These are phyloP conservation scores for Peronospora destructor DNA, from an alignment of 352 stramenopile genomes.

Conservation along the genomic window DNA sequence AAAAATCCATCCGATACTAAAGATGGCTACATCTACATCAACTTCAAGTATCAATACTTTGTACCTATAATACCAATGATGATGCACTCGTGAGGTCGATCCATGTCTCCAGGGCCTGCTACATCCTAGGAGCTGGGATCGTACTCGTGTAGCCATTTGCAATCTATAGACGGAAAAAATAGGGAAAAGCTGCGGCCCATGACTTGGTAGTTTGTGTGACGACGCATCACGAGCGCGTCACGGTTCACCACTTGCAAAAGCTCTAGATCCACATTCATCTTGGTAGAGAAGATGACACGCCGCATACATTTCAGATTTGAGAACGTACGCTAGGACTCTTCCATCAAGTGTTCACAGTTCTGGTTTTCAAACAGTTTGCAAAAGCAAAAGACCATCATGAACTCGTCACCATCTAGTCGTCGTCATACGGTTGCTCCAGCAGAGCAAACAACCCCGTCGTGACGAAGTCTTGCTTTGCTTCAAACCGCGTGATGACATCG, in stretches of 20 bases:
- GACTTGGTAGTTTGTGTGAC: slow-evolving; percentile 45
- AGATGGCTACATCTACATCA: too few relatives aligned
- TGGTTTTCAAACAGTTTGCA: slow-evolving; percentile 38
- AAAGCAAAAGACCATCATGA: slow-evolving; percentile 59
- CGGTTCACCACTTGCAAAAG: slow-evolving; percentile 44
- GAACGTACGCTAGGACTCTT: slow-evolving; percentile 39
- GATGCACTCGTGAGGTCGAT: slow-evolving; percentile 24
- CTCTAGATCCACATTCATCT: slow-evolving; percentile 40
- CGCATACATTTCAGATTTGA: slow-evolving; percentile 32
- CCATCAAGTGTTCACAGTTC: slow-evolving; percentile 32
- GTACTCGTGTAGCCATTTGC: slow-evolving; percentile 45
- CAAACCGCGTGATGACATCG: slow-evolving; percentile 47
- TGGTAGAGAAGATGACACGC: slow-evolving; percentile 40
- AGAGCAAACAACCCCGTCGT: slow-evolving; percentile 45
- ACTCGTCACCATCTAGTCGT: slow-evolving; percentile 33
- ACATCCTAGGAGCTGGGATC: slow-evolving; percentile 43
- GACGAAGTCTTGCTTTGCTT: slow-evolving; percentile 35
- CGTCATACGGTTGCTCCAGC: slow-evolving; percentile 60
- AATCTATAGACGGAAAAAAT: slow-evolving; percentile 54
- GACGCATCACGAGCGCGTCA: slow-evolving; percentile 47
- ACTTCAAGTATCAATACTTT: too few relatives aligned
- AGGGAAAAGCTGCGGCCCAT: slow-evolving; percentile 53
- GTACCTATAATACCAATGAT: too few relatives aligned
- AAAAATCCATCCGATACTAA: too few relatives aligned
- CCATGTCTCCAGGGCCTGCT: slow-evolving; percentile 47